Evolutionary conservation across 805 yeast species (phyloP), one percentile per base, ranked within the genome.

Genomic region (Danielia oregonensis): DNA sequence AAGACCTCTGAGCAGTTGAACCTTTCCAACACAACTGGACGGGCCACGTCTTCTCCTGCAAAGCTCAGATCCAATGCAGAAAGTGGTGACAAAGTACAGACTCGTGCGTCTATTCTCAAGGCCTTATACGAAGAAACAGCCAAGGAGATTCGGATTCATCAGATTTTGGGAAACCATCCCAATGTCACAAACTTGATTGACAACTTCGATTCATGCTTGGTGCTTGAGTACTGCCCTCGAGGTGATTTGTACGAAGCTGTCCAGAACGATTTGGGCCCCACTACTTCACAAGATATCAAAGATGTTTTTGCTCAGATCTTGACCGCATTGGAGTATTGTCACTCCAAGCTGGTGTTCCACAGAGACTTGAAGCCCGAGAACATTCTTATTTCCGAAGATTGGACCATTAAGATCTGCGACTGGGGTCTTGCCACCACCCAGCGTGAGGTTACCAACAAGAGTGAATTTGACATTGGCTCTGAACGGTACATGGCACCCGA

Each of bases 401-500:
- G 80, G 80, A 61, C 75, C 4, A 67, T 75, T 40, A 75, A 74
- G 46, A 55, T 75, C 24, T 74, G 80, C 35, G 81, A 75, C 55
- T 75, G 78, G 70, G 81, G 81, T 2, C 60, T 75, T 43, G 79
- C 81, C 2, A 74, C 81, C 4, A 73, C 74, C 19, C 55, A 61
- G 21, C 63, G 65, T 30, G 59, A 63, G 29, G 79, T 86, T 48
- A 61, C 75, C 23, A 88, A 86, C 51, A 55, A 46, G 16, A 50
- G 43, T 30, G 72, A 66, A 39, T 84, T 87, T 55, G 95, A 86
- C 42, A 84, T 86, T 39, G 96, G 96, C 16, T 78, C 86, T 35
- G 95, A 86, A 60, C 71, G 95, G 42, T 88, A 88, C 59, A 88
- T 88, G 97, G 94, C 96, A 0, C 97, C 97, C 1, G 97, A 88